These are phyloP conservation scores for Stephanodiscus triporus DNA, from an alignment of 108 stramenopile species.

Conservation along the genomic window DNA sequence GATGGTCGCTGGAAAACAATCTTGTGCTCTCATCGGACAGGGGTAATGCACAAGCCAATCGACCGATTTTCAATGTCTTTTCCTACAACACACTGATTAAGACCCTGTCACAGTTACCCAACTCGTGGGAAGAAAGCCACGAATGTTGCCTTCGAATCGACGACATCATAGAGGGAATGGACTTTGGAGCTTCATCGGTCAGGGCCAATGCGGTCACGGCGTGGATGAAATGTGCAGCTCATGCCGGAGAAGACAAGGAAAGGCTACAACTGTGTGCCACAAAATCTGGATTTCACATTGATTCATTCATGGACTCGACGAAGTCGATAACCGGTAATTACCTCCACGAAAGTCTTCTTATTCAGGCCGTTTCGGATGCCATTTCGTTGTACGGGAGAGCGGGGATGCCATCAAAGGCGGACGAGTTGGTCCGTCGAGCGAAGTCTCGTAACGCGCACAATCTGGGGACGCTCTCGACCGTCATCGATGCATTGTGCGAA, in stretches of 20 bases:
- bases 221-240: slow-evolving; percentile 23
- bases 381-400: slow-evolving; percentile 40
- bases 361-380: slow-evolving; percentile 25
- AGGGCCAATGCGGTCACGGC: slow-evolving; percentile 22
- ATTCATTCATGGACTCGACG: slow-evolving; percentile 19
- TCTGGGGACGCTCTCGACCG: slow-evolving; percentile 15
- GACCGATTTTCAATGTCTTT: slow-evolving; percentile 28
- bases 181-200: background rate
- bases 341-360: background rate
- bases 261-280: slow-evolving; percentile 18
- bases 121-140: slow-evolving; percentile 33
- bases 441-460: slow-evolving; percentile 30
- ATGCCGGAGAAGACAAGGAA: slow-evolving; percentile 13
- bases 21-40: background rate
- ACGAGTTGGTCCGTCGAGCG: slow-evolving; percentile 32
- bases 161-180: slow-evolving; percentile 22
- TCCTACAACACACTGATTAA: slow-evolving; percentile 33
- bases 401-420: slow-evolving; percentile 24
- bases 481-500: slow-evolving; percentile 26
- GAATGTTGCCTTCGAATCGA: slow-evolving; percentile 42
- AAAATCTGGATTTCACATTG: slow-evolving; percentile 25
- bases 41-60: background rate
- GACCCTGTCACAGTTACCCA: slow-evolving; percentile 21
- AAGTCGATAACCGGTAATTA: background rate
- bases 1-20: slow-evolving; percentile 26